A percentile compares a stretch with the other conserved stretches of the same genome.
Conservation (phyloP, 495 filamentous ascomycete genomes). For the Hypoxylon rickii region DNA sequence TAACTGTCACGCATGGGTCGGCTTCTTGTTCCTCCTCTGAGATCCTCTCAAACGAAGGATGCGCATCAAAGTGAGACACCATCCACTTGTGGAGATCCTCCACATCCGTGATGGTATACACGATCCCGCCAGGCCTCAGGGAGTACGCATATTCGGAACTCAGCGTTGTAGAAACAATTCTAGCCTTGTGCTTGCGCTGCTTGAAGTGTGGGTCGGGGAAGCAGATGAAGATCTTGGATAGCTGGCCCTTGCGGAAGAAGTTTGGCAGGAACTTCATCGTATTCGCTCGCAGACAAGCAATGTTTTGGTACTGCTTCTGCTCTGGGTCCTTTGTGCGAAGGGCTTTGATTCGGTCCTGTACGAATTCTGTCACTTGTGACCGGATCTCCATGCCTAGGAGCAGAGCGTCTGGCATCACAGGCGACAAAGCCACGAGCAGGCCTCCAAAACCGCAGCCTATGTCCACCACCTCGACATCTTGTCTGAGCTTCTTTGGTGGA, state of each 20-base stretch:
- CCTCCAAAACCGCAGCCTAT: slow-evolving; percentile 97
- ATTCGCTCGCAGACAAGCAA: slow-evolving; percentile 84
- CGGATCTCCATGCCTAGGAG: slow-evolving; percentile 94
- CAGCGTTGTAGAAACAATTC: slow-evolving; percentile 86
- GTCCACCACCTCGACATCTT: slow-evolving; percentile 89
- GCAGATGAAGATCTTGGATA: slow-evolving; percentile 92
- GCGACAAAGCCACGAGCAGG: slow-evolving; percentile 82
- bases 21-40: slow-evolving; percentile 66
- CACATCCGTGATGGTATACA: slow-evolving; percentile 97
- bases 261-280: slow-evolving; percentile 99
- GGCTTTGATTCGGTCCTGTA: slow-evolving; percentile 81
- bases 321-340: slow-evolving; percentile 69
- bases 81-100: slow-evolving; percentile 94
- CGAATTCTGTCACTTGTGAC: slow-evolving; percentile 82
- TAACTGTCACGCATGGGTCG: slow-evolving; percentile 78
- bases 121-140: slow-evolving; percentile 76
- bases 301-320: slow-evolving; percentile 75
- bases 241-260: slow-evolving; percentile 78
- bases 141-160: slow-evolving; percentile 94
- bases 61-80: slow-evolving; percentile 76
- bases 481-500: slow-evolving; percentile 52
- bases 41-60: slow-evolving; percentile 69
- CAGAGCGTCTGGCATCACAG: slow-evolving; percentile 77
- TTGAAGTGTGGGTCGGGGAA: slow-evolving; percentile 99
- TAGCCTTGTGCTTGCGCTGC: slow-evolving; percentile 91